Evolutionary conservation across 257 asterid species (phyloP), one percentile per base, ranked within the genome.

Genomic region (Solanum commersonii): DNA sequence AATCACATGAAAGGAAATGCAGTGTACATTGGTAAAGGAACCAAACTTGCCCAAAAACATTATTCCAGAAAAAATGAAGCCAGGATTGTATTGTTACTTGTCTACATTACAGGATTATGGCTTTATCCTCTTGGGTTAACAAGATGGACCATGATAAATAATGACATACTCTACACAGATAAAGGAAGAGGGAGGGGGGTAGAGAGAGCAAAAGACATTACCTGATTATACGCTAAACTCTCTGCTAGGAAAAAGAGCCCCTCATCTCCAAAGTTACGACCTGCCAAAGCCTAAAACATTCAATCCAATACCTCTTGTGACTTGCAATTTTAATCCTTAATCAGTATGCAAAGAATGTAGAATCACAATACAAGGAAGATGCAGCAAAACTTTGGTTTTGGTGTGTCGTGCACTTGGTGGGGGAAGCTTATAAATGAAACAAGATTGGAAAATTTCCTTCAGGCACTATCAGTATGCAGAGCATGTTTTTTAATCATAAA

Each of bases 151-250:
- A 16, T 16, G 4, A 46, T 29, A 8, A 79, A 82, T 49, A 49
- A 5, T 49, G 44, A 12, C 44, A 82, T 46, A 82, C 70, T 29
- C 29, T 10, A 46, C 59, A 44, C 67, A 0, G 85, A 79, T 79
- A 79, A 46, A 49, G 27, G 40, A 4, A 4, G 15, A 10, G 25
- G 8, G 1, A 13, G 56, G 56, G 5, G 76, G 42, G 2, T 44
- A 12, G 52, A 44, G 83, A 33, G 56, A 3, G 73, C 31, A 33
- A 71, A 11, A 46, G 6, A 72, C 37, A 16, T 86, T 89, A 95
- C 99, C 96, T 96, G 95, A 91, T 97, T 97, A 91, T 96, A 96
- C 10, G 98, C 99, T 88, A 97, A 93, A 90, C 98, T 93, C 97
- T 96, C 99, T 44, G 99, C 99, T 15, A 97, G 94, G 87, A 95